A percentile compares a stretch with the other conserved stretches of the same genome.
phyloP scores from a whole-genome alignment of 306 rosid genomes.

The Ormosia emarginata region DNA sequence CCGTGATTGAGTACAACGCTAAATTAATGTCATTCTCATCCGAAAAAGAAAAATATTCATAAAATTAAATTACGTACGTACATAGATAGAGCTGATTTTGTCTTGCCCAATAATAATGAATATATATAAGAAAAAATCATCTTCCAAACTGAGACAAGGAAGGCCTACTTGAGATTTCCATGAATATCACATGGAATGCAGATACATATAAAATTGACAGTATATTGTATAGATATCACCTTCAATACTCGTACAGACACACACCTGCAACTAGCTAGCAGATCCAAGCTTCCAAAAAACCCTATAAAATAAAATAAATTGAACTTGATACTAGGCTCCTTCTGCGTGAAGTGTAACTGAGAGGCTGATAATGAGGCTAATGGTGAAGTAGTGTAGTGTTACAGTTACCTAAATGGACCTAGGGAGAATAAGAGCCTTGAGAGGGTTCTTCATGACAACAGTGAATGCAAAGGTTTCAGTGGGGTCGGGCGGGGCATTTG shows the following conservation, averaged over 20 bases:
- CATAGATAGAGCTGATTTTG: too few relatives aligned
- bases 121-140: neutral
- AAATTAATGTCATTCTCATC: too few relatives aligned
- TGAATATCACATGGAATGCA: neutral
- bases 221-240: neutral
- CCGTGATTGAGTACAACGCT: too few relatives aligned
- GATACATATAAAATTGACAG: neutral
- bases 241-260: neutral
- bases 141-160: neutral
- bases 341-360: neutral
- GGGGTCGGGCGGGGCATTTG: constrained; percentile 74
- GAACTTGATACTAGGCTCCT: too few relatives aligned
- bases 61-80: neutral
- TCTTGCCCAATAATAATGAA: neutral
- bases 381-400: neutral
- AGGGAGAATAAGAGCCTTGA: constrained; percentile 63
- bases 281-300: neutral
- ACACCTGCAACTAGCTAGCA: neutral
- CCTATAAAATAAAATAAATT: too few relatives aligned
- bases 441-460: constrained; percentile 90
- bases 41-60: neutral
- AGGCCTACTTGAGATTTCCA: neutral
- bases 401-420: constrained; percentile 22
- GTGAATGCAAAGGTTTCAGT: constrained; percentile 87
- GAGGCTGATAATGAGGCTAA: too few relatives aligned